Evolutionary conservation across 805 yeast genomes (phyloP), one percentile per base, ranked within the genome.

Genomic region (Cyberlindnera xylosilytica): DNA sequence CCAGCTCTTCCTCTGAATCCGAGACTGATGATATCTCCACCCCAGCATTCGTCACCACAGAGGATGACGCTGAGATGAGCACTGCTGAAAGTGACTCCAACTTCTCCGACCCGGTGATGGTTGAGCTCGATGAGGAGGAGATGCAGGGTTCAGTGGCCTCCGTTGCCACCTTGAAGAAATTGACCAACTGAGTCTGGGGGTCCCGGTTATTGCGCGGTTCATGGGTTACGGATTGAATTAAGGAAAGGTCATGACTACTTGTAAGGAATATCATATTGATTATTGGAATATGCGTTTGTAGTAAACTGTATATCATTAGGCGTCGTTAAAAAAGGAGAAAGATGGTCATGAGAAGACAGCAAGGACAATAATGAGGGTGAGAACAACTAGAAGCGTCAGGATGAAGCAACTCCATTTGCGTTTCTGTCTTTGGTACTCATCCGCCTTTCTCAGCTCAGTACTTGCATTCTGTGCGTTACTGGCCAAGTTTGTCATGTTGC

Each of bases 371-470:
- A 86, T 64, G 40, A 87, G 63, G 10, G 80, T 70, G 24, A 87
- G 64, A 2, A 86, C 70, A 3, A 76, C 64, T 36, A 87, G 58
- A 1, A 81, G 76, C 13, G 78, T 66, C 38, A 89, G 64, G 13
- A 85, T 53, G 7, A 84, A 72, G 58, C 89, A 79, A 26, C 85
- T 75, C 81, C 95, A 89, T 54, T 78, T 82, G 2, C 89, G 73
- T 51, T 81, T 79, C 41, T 69, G 65, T 51, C 73, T 72, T 59
- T 88, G 96, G 52, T 85, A 81, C 38, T 79, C 79, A 49, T 88
- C 79, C 5, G 97, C 96, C 54, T 78, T 80, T 9, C 61, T 62
- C 37, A 90, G 69, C 56, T 89, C 95, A 17, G 75, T 73, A 23
- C 79, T 73, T 0, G 96, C 96, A 41, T 73, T 73, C 42, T 80